Base-by-base conservation (phyloP, 2,329 filamentous ascomycete species). In the Cylindrodendrum hubeiense region DNA sequence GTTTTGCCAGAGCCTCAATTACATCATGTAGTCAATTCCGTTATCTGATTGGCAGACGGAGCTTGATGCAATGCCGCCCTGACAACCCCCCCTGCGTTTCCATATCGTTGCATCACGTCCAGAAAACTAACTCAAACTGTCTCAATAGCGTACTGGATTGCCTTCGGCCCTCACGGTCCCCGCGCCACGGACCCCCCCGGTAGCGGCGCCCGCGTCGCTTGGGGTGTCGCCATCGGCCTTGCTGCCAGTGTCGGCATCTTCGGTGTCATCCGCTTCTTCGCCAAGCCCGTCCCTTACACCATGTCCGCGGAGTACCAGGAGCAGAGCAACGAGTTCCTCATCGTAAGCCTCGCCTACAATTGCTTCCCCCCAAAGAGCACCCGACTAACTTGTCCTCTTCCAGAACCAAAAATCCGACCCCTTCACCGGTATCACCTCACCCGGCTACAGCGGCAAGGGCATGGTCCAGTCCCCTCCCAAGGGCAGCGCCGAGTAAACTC, bases 301-400 rank as follows among this genome's bases (percentile, higher is more conserved):
- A 97, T 99, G 95, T 95, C 87, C 85, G 93, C 93, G 87, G 96
- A 99, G 84, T 98, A 93, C 90, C 94, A 99, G 86, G 94, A 98
- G 86, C 92, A 92, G 75, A 88, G 91, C 74, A 97, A 99, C 84
- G 96, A 98, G 86, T 96, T 93, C 83, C 87, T 98, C 81, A 95
- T 90, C 89, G 95, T 97, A 85, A 52, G 71, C 65, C 37, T 5
- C 49, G 19, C 2, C 24, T 19, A 21, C 22, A 33, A 7, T 15
- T 15, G 50, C 6, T 49, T 41, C 26, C 46, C 43, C 41, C 8
- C 24, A 46, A 43, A 15, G 15, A 17, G 39, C 9, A 19, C 21
- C 10, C 10, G 47, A 44, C 71, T 75, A 64, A 73, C 68, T 60
- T 37, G 28, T 19, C 22, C 39, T 22, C 28, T 39, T n/a, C 79